phyloP scores from a whole-genome alignment of 2,329 filamentous ascomycete genomes.

The Ceratocystis smalleyi region DNA sequence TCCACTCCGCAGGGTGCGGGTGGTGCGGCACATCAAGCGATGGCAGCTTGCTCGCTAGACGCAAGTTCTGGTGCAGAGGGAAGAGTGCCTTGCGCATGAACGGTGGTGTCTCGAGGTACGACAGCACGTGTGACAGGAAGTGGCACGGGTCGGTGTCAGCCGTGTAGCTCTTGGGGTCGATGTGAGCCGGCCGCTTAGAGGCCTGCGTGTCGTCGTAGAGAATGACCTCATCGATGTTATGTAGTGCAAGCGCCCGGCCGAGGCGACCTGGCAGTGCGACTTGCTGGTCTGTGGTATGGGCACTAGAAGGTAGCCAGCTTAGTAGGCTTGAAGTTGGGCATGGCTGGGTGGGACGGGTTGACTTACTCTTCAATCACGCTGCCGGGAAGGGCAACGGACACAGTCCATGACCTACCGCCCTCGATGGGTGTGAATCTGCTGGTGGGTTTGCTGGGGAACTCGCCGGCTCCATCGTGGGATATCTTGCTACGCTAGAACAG shows the following conservation, averaged over 20 bases:
- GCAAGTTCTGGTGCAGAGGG: constrained; percentile 61
- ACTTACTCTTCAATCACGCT: constrained; percentile 60
- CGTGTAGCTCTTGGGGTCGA: constrained; percentile 43
- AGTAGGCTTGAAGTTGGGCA: not conserved
- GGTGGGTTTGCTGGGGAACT: constrained; percentile 40
- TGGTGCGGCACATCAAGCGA: constrained; percentile 78
- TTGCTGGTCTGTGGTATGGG: constrained; percentile 58
- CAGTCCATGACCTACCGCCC: constrained; percentile 52
- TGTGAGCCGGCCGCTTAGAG: constrained; percentile 30
- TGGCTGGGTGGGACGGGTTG: not conserved
- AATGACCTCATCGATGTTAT: constrained; percentile 70
- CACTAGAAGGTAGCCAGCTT: constrained; percentile 32
- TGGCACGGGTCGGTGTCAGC: constrained; percentile 61
- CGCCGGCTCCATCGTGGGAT: constrained; percentile 28
- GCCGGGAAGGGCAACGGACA: constrained; percentile 64
- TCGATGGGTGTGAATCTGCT: constrained; percentile 49
- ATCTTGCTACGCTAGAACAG: constrained; percentile 35
- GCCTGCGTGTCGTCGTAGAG: constrained; percentile 56
- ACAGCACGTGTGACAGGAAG: constrained; percentile 64
- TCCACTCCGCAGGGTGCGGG: constrained; percentile 59
- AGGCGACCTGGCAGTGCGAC: constrained; percentile 59
- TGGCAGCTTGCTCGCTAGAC: constrained; percentile 55
- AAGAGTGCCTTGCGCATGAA: constrained; percentile 65
- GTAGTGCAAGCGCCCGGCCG: constrained; percentile 66
- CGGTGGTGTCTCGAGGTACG: constrained; percentile 71